These are phyloP conservation scores for Phytophthora constricta DNA, from an alignment of 352 stramenopile genomes.

Conservation along the genomic window DNA sequence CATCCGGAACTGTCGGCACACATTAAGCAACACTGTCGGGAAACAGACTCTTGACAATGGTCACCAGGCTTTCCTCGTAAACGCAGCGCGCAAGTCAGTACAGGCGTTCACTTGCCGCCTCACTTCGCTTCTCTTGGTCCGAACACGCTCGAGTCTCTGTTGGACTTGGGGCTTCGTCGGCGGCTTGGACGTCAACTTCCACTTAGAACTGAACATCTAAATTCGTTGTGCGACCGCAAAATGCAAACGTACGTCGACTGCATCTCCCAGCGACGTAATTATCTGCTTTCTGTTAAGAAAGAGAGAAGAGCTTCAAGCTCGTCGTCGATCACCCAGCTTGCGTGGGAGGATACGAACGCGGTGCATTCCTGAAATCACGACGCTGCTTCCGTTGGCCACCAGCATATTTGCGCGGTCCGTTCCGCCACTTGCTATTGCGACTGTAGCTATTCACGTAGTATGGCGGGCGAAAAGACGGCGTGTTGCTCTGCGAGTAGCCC, in stretches of 20 bases:
- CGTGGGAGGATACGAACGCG: slow-evolving; percentile 27
- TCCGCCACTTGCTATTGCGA: slow-evolving; percentile 59
- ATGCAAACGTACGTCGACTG: slow-evolving; percentile 24
- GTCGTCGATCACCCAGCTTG: slow-evolving; percentile 35
- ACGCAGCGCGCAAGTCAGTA: too few species aligned
- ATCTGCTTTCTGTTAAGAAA: slow-evolving; percentile 8
- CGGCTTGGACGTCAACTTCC: slow-evolving; percentile 8
- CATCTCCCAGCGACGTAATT: slow-evolving; percentile 8
- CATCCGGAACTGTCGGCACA: too few species aligned
- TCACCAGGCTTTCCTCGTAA: too few species aligned
- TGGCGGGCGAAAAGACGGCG: slow-evolving; percentile 50
- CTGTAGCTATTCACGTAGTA: slow-evolving; percentile 58
- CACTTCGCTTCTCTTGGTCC: too few species aligned
- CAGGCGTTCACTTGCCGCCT: too few species aligned
- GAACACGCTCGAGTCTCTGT: too few species aligned
- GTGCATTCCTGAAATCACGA: slow-evolving; percentile 36
- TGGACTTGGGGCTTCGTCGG: not conserved
- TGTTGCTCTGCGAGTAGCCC: slow-evolving; percentile 56
- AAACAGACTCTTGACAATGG: too few species aligned
- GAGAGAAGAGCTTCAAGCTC: slow-evolving; percentile 4
- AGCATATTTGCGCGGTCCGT: slow-evolving; percentile 54
- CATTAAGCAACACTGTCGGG: too few species aligned
- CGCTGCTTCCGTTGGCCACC: slow-evolving; percentile 51
- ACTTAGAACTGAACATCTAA: slow-evolving; percentile 14
- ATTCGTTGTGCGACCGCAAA: not conserved